Evolutionary conservation across 2,329 filamentous ascomycete genomes (phyloP).

Genomic region (Neofusicoccum umdonicola): DNA sequence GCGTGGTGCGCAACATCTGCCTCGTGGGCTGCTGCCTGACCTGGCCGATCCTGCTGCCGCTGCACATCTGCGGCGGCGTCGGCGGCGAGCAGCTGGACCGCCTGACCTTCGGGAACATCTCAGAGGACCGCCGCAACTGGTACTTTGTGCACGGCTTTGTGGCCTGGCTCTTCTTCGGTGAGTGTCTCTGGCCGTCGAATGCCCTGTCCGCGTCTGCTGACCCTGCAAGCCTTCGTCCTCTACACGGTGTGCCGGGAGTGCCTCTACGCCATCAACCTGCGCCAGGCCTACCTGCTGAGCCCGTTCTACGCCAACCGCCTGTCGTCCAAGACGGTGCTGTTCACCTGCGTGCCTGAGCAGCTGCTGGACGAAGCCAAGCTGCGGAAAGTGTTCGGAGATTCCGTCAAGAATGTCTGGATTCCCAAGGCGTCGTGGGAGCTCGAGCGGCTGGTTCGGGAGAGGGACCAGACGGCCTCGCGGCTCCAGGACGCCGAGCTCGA

Average conservation of each 20-base stretch:
- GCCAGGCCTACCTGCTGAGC: conserved; percentile 86
- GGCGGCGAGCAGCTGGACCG: conserved; percentile 67
- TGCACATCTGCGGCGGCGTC: conserved; percentile 79
- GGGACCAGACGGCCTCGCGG: conserved; percentile 5
- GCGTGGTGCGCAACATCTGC: conserved; percentile 73
- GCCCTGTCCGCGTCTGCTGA: not conserved
- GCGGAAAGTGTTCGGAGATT: conserved; percentile 9
- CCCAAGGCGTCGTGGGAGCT: conserved; percentile 3
- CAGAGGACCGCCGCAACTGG: conserved; percentile 55
- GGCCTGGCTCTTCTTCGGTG: conserved; percentile 75
- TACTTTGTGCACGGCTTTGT: conserved; percentile 81
- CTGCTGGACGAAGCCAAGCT: conserved; percentile 9
- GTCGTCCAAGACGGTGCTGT: conserved; percentile 85
- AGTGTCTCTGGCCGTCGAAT: conserved; percentile 17
- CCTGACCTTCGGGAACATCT: conserved; percentile 76
- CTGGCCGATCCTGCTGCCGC: conserved; percentile 83
- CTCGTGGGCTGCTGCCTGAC: conserved; percentile 80
- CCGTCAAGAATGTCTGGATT: conserved; percentile 6
- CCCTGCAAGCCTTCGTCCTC: conserved; percentile 66
- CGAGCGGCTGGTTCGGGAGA: conserved; percentile 4
- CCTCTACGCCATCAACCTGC: conserved; percentile 88
- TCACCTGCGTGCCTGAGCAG: conserved; percentile 38
- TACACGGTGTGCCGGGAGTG: conserved; percentile 84
- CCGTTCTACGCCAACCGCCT: conserved; percentile 80
- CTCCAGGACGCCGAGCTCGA: conserved; percentile 8